Conservation (phyloP, 257 asterid species). For the Nicotiana knightiana region DNA sequence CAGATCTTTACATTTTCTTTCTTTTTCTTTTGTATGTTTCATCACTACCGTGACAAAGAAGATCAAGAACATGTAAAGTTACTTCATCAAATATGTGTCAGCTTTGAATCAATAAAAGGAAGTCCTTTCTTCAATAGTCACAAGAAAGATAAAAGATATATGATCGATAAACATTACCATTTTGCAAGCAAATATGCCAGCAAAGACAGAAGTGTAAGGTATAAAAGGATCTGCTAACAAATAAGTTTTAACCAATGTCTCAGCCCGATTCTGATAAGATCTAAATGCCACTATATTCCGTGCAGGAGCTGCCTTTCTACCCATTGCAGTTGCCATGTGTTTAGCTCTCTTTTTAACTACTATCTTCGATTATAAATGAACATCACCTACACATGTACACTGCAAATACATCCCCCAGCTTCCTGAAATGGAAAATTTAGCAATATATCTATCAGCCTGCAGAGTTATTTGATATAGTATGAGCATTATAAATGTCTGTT, state of each 20-base stretch:
- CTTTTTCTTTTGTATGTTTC: not conserved
- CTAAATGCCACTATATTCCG: conserved; percentile 50
- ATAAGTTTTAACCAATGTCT: conserved; percentile 62
- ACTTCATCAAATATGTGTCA: conserved; percentile 8
- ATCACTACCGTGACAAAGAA: not conserved
- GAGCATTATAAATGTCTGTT: not conserved
- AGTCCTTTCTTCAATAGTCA: conserved; percentile 6
- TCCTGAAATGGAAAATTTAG: conserved; percentile 1
- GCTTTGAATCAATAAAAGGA: not conserved
- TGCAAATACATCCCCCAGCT: not conserved
- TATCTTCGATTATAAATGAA: not conserved
- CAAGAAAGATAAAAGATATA: conserved; percentile 1
- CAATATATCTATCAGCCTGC: not conserved
- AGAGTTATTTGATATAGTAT: not conserved
- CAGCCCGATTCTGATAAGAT: conserved; percentile 70
- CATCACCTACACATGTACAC: conserved; percentile 5
- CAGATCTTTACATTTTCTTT: not conserved
- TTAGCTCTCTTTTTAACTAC: not conserved
- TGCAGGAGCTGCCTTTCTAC: conserved; percentile 49
- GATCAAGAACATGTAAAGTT: not conserved
- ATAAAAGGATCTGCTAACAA: conserved; percentile 75
- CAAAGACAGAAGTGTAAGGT: conserved; percentile 71
- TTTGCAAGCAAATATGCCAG: conserved; percentile 74
- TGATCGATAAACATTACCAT: conserved; percentile 45
- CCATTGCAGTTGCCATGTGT: not conserved